These are phyloP conservation scores for Vachellia collinsii DNA, from an alignment of 306 rosid genomes.

Conservation along the genomic window DNA sequence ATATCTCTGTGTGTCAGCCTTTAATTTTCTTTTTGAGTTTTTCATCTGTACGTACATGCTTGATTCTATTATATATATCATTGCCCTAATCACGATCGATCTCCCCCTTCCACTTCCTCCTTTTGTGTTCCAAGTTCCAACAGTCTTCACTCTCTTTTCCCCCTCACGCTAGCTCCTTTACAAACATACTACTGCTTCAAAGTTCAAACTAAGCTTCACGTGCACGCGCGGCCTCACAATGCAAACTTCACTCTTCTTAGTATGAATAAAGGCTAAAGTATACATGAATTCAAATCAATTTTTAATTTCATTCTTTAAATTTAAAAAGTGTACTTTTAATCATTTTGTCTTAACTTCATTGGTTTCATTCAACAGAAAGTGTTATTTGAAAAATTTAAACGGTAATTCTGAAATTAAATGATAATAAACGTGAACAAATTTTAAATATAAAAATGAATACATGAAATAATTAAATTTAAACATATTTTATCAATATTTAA, in stretches of 20 bases:
- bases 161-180: background rate
- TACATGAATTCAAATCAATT: no score
- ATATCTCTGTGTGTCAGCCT: conserved; percentile 30
- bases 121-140: conserved; percentile 16
- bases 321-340: no score
- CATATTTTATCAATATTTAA: no score
- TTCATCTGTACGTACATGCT: background rate
- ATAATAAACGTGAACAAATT: no score
- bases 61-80: conserved; percentile 43
- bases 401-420: no score
- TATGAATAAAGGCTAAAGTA: no score
- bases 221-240: background rate
- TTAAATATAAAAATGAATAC: no score
- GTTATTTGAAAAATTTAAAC: no score
- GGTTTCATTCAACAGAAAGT: no score
- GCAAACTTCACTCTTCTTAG: background rate
- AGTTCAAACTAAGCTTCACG: background rate
- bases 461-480: no score
- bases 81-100: conserved; percentile 52
- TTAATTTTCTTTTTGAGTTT: background rate
- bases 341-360: no score
- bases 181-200: background rate
- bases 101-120: background rate
- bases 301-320: no score
- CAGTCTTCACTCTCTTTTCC: background rate